Base-by-base conservation (phyloP, 2,329 filamentous ascomycete species). In the Apiospora arundinis region DNA sequence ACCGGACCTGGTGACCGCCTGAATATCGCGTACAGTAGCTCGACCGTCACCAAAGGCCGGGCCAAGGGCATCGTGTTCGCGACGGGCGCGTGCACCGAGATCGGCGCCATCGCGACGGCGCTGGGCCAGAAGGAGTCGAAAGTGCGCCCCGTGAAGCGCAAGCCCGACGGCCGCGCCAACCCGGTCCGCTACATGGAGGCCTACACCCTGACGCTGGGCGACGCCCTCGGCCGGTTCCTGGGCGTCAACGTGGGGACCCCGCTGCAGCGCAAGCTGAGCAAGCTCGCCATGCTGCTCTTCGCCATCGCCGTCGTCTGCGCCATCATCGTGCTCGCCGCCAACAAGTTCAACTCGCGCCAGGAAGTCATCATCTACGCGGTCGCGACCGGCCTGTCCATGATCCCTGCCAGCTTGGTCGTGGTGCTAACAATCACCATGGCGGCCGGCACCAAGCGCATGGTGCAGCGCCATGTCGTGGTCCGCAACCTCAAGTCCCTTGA, bases 171-270 rank as follows among this genome's bases (percentile, higher is more conserved):
- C 85, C 86, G 75, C 85, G 87, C 72, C 83, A 86, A 46, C 14
- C 40, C 40, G 65, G 65, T 18, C 66, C 86, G 87, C 75, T 88
- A 90, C 73, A 73, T 84, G 23, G 79, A 85, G 73, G 84, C 84
- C 45, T 84, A 80, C 56, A 81, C 81, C 11, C 74, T 86, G 80
- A 91, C 89, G 4, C 79, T 86, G 56, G 85, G 84, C 16, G 89
- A 92, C 78, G 87, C 87, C 7, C 80, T 91, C 71, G 90, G 89
- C 5, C 84, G 86, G 48, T 92, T 93, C 77, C 83, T 93, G 11
- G 91, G 92, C 69, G 86, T 93, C 72, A 91, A 89, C 70, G 87
- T 92, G 16, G 92, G 92, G 66, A 93, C 92, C 14, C 92, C 92
- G 3, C 84, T 93, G 23, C 91, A 93, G 79, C 87, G 88, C 75